Percentiles rank a stretch among this genome's conserved stretches.
phyloP scores from a whole-genome alignment of 2,329 filamentous ascomycete genomes.

The Fonsecaea multimorphosa region DNA sequence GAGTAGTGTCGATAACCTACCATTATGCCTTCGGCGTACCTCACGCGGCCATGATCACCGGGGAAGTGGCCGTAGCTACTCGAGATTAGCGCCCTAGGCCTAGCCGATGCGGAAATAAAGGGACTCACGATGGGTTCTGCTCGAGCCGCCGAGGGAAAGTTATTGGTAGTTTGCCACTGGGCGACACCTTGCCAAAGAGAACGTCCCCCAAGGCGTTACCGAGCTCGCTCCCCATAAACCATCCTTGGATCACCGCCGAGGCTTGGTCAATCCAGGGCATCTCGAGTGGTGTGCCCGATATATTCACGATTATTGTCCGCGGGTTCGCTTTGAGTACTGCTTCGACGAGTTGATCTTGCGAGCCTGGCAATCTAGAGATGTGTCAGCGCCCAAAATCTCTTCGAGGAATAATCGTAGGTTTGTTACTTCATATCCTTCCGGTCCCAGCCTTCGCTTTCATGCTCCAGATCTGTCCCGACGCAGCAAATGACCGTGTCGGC shows the following conservation, averaged over 20 bases:
- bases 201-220: slow-evolving; percentile 80
- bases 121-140: slow-evolving; percentile 72
- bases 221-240: slow-evolving; percentile 83
- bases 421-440: slow-evolving; percentile 56
- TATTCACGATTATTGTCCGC: slow-evolving; percentile 73
- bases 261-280: slow-evolving; percentile 55
- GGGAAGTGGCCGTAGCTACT: slow-evolving; percentile 1
- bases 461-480: slow-evolving; percentile 77
- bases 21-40: slow-evolving; percentile 81
- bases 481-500: slow-evolving; percentile 55
- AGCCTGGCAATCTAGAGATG: slow-evolving; percentile 51
- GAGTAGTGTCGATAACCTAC: slow-evolving; percentile 83
- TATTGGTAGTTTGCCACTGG: slow-evolving; percentile 74
- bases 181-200: slow-evolving; percentile 74
- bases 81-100: no score
- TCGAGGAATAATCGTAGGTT: background rate
- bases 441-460: slow-evolving; percentile 76
- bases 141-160: slow-evolving; percentile 70
- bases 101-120: slow-evolving; percentile 65
- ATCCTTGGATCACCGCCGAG: slow-evolving; percentile 71
- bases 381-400: background rate
- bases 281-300: slow-evolving; percentile 72
- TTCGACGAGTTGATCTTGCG: slow-evolving; percentile 62
- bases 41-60: slow-evolving; percentile 67
- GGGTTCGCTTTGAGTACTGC: slow-evolving; percentile 68